Evolutionary conservation across 2,329 filamentous ascomycete genomes (phyloP).

Genomic region (Cercospora berteroae): DNA sequence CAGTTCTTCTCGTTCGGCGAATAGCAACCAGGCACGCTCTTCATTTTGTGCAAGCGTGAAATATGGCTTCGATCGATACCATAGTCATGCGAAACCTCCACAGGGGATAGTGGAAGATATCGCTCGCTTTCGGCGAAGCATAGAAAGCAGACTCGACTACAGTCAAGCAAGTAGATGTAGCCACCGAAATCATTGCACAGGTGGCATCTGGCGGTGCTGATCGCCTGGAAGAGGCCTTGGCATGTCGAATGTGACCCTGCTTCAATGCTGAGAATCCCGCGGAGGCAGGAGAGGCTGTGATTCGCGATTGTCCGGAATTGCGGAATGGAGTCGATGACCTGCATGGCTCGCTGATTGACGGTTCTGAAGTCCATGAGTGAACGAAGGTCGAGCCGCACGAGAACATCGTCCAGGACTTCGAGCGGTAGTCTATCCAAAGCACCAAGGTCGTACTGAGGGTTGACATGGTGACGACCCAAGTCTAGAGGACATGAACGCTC

Average conservation of each 20-base stretch:
- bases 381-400: slow-evolving; percentile 32
- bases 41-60: not conserved
- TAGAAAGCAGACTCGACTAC: slow-evolving; percentile 42
- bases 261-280: slow-evolving; percentile 38
- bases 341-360: slow-evolving; percentile 40
- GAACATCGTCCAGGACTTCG: not conserved
- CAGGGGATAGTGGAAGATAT: slow-evolving; percentile 35
- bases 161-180: slow-evolving; percentile 43
- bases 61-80: not conserved
- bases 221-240: slow-evolving; percentile 36
- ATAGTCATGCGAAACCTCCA: not conserved
- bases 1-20: not conserved
- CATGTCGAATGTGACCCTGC: slow-evolving; percentile 34
- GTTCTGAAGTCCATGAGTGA: slow-evolving; percentile 39
- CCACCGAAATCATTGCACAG: slow-evolving; percentile 41
- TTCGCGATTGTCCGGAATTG: slow-evolving; percentile 38
- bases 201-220: slow-evolving; percentile 28
- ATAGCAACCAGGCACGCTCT: not conserved
- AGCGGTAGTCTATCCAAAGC: not conserved
- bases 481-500: not conserved
- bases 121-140: slow-evolving; percentile 37
- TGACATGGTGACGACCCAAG: not conserved
- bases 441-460: not conserved
- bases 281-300: slow-evolving; percentile 37
- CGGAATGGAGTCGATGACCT: slow-evolving; percentile 40